phyloP scores from a whole-genome alignment of 495 filamentous ascomycete genomes.

The Elaphomyces granulatus region DNA sequence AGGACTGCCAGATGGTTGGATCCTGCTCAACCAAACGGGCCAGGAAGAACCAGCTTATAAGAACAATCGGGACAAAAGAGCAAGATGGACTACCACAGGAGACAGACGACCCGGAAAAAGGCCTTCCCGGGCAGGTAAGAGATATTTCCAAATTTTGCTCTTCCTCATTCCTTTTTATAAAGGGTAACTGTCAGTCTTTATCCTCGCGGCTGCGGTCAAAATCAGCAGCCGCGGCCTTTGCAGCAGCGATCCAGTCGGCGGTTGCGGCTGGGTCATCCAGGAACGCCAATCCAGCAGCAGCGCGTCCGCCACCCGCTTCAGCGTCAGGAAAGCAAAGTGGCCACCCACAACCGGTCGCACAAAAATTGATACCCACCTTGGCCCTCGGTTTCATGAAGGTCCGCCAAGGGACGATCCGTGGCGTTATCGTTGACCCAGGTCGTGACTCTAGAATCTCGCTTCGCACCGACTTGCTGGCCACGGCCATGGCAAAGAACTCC shows the following conservation, averaged over 20 bases:
- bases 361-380: conserved; percentile 61
- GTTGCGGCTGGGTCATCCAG: conserved; percentile 46
- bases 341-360: conserved; percentile 77
- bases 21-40: no score
- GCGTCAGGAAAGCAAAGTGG: conserved; percentile 71
- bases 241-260: no score
- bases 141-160: no score
- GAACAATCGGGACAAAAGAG: no score
- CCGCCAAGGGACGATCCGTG: conserved; percentile 65
- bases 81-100: no score
- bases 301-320: conserved; percentile 56
- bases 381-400: conserved; percentile 69
- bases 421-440: conserved; percentile 76
- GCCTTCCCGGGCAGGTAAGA: no score
- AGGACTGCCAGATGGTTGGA: no score
- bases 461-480: conserved; percentile 50
- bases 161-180: no score
- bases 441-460: conserved; percentile 62
- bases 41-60: no score
- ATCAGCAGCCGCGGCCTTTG: conserved; percentile 34
- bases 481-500: conserved; percentile 81
- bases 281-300: conserved; percentile 47
- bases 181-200: no score
- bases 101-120: no score
- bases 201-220: not conserved